These are phyloP conservation scores for Monocercomonoides exilis DNA, from an alignment of 78 protist species.

Conservation along the genomic window DNA sequence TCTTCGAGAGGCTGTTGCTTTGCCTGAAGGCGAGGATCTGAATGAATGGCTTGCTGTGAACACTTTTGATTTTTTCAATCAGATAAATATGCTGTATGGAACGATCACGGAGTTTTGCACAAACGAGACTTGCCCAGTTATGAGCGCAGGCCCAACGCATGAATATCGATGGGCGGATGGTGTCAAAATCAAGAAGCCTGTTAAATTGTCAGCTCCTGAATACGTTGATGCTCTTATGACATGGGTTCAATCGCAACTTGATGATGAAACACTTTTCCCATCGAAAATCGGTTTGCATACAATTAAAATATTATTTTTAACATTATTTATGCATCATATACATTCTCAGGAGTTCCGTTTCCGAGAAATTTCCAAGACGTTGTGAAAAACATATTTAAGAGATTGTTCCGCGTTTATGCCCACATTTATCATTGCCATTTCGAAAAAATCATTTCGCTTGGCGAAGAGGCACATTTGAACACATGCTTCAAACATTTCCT, in stretches of 20 bases:
- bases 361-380: conserved; percentile 70
- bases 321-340: too few relatives aligned
- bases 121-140: conserved; percentile 95
- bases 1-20: conserved; percentile 64
- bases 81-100: too few relatives aligned
- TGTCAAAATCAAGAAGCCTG: conserved; percentile 65
- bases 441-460: conserved; percentile 19
- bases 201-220: too few relatives aligned
- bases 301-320: conserved; percentile 84
- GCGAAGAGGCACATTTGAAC: conserved; percentile 41
- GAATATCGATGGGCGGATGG: conserved; percentile 95
- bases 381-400: conserved; percentile 70
- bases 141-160: conserved; percentile 85
- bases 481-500: too few relatives aligned
- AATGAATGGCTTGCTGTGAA: too few relatives aligned
- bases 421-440: conserved; percentile 91
- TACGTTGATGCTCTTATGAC: conserved; percentile 86
- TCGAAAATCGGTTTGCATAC: too few relatives aligned
- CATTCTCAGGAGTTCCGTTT: conserved; percentile 59
- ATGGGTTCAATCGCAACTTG: conserved; percentile 86
- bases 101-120: too few relatives aligned
- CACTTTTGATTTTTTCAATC: too few relatives aligned
- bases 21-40: conserved; percentile 88
- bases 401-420: conserved; percentile 91
- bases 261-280: too few relatives aligned